Conservation (phyloP, 1,284 basidiomycete species). For the Cryptococcus sp. region DNA sequence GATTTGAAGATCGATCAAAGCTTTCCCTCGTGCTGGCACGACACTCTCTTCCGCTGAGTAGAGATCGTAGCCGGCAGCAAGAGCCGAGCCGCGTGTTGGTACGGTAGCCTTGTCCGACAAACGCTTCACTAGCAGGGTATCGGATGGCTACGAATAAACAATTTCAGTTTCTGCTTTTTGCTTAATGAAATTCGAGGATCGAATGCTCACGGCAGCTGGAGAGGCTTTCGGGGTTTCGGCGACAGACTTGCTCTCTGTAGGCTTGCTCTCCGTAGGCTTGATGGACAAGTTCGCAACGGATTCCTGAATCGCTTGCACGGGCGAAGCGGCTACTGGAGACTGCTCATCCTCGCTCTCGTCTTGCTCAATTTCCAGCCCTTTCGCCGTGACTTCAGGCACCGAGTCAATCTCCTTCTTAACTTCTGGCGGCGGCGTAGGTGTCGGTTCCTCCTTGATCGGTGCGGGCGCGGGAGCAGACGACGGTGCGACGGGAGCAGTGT, state of each 20-base stretch:
- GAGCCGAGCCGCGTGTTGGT: conserved; percentile 83
- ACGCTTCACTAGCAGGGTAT: conserved; percentile 75
- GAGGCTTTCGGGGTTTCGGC: conserved; percentile 11
- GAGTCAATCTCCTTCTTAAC: conserved; percentile 21
- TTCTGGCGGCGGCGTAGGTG: conserved; percentile 9
- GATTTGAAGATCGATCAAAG: conserved; percentile 86
- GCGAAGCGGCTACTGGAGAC: conserved; percentile 3
- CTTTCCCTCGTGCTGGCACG: conserved; percentile 84
- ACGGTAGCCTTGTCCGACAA: conserved; percentile 79
- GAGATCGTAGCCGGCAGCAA: conserved; percentile 93
- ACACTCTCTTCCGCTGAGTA: conserved; percentile 78
- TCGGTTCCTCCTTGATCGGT: conserved; percentile 12
- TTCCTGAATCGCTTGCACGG: conserved; percentile 14
- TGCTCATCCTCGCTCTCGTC: conserved; percentile 39
- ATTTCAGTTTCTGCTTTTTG: no score
- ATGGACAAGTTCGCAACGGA: conserved; percentile 10
- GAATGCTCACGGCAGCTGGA: background rate
- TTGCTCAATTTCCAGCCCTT: conserved; percentile 46
- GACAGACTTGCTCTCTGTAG: background rate
- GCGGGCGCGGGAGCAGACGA: conserved; percentile 11
- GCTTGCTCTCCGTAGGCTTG: conserved; percentile 6
- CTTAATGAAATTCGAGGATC: background rate
- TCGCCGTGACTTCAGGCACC: conserved; percentile 30
- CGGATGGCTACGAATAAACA: conserved; percentile 23
- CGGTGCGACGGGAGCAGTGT: conserved; percentile 11